Percentiles rank a stretch among this genome's conserved stretches.
phyloP scores from a whole-genome alignment of 345 rosid species.

The Rubroshorea leprosula region DNA sequence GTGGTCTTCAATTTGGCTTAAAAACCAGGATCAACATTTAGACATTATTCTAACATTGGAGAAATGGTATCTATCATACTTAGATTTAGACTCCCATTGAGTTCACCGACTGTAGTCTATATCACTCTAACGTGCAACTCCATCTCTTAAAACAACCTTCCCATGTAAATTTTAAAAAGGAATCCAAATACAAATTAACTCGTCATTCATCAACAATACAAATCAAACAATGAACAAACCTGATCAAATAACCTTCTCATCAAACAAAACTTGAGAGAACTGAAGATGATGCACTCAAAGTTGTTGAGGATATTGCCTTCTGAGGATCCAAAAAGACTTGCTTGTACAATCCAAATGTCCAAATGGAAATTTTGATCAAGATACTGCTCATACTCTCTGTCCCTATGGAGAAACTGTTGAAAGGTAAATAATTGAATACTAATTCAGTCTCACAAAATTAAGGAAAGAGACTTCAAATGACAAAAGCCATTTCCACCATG shows the following conservation, averaged over 20 bases:
- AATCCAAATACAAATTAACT: background rate
- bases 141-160: background rate
- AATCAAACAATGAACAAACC: slow-evolving; percentile 30
- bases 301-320: slow-evolving; percentile 62
- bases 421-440: too few species aligned
- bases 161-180: background rate
- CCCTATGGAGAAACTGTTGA: slow-evolving; percentile 41
- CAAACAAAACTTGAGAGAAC: slow-evolving; percentile 77
- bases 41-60: too few species aligned
- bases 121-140: too few species aligned
- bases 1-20: too few species aligned
- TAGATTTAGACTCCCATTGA: too few species aligned
- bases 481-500: background rate
- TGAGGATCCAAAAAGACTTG: slow-evolving; percentile 88
- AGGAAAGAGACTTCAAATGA: slow-evolving; percentile 11
- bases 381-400: slow-evolving; percentile 88
- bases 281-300: slow-evolving; percentile 76
- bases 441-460: background rate
- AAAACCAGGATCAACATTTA: too few species aligned
- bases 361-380: slow-evolving; percentile 80
- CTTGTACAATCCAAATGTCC: slow-evolving; percentile 88
- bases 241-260: slow-evolving; percentile 90
- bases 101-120: too few species aligned
- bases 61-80: too few species aligned
- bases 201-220: background rate